A percentile compares a stretch with the other conserved stretches of the same genome.
phyloP scores from a whole-genome alignment of 306 rosid species.

The Amphicarpaea edgeworthii region DNA sequence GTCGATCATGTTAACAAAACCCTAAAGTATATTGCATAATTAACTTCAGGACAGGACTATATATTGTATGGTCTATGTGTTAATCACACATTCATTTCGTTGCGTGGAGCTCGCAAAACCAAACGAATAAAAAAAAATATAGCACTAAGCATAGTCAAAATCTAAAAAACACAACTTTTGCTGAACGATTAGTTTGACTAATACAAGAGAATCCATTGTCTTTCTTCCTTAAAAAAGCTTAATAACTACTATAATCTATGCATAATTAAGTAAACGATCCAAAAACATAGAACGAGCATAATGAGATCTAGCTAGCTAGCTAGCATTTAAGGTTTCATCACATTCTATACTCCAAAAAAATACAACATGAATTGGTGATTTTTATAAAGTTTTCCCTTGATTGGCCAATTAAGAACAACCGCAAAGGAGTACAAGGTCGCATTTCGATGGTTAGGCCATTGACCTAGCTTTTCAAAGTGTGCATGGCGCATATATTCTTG shows the following conservation, averaged over 20 bases:
- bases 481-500: conserved; percentile 62
- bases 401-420: conserved; percentile 55
- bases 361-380: background rate
- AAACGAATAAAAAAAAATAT: conserved; percentile 33
- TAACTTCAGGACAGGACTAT: conserved; percentile 14
- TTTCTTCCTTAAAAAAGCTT: conserved; percentile 26
- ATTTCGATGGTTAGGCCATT: conserved; percentile 50
- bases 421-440: conserved; percentile 26
- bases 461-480: conserved; percentile 46
- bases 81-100: conserved; percentile 4
- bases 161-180: conserved; percentile 6
- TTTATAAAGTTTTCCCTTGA: conserved; percentile 29
- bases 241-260: conserved; percentile 4
- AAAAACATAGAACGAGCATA: conserved; percentile 32
- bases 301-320: conserved; percentile 40
- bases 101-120: conserved; percentile 36
- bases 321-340: conserved; percentile 37
- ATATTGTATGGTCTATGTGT: background rate
- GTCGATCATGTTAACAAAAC: background rate
- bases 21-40: background rate
- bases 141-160: conserved; percentile 51
- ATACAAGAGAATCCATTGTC: conserved; percentile 47
- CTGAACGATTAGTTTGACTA: conserved; percentile 26
- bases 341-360: conserved; percentile 37
- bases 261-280: conserved; percentile 23